Percentiles rank a stretch among this genome's conserved stretches.
Conservation (phyloP, 2,329 filamentous ascomycete genomes). For the Cytospora leucostoma region DNA sequence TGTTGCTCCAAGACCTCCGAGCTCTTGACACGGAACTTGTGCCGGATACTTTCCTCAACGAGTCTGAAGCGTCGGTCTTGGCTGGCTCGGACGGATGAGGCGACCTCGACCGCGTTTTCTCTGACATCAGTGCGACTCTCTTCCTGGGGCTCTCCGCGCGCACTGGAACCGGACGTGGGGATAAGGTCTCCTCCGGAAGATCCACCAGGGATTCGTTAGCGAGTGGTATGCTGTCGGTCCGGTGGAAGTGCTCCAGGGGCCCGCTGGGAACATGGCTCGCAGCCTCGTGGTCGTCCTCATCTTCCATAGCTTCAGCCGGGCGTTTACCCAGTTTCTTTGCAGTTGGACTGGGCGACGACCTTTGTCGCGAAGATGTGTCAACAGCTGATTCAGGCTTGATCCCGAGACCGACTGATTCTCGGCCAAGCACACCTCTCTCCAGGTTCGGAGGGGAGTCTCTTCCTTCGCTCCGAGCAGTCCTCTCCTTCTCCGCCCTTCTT, state of each 20-base stretch:
- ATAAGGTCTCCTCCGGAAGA: constrained; percentile 26
- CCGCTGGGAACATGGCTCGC: constrained; percentile 23
- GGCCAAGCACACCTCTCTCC: constrained; percentile 61
- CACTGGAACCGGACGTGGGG: constrained; percentile 26
- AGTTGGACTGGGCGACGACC: constrained; percentile 39
- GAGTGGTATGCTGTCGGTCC: constrained; percentile 49
- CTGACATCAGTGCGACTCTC: constrained; percentile 46
- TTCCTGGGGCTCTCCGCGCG: constrained; percentile 38
- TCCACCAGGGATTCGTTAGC: constrained; percentile 32
- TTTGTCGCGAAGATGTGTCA: constrained; percentile 58
- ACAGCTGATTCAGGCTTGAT: constrained; percentile 57
- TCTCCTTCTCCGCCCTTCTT: constrained; percentile 67
- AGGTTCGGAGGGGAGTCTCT: constrained; percentile 57
- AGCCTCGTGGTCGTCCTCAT: constrained; percentile 24
- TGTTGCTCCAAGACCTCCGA: constrained; percentile 62
- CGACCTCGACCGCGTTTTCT: constrained; percentile 53
- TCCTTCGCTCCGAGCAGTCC: constrained; percentile 57
- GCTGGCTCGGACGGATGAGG: constrained; percentile 45
- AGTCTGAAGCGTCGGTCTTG: constrained; percentile 51
- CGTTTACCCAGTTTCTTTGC: constrained; percentile 36
- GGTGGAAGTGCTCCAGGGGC: constrained; percentile 45
- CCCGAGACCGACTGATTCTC: constrained; percentile 58
- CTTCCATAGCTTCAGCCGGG: constrained; percentile 27
- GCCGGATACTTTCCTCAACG: constrained; percentile 56
- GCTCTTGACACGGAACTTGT: constrained; percentile 48